Evolutionary conservation across 2,329 filamentous ascomycete genomes (phyloP), one percentile per base, ranked within the genome.

Genomic region (Chaetothyriales sp.): DNA sequence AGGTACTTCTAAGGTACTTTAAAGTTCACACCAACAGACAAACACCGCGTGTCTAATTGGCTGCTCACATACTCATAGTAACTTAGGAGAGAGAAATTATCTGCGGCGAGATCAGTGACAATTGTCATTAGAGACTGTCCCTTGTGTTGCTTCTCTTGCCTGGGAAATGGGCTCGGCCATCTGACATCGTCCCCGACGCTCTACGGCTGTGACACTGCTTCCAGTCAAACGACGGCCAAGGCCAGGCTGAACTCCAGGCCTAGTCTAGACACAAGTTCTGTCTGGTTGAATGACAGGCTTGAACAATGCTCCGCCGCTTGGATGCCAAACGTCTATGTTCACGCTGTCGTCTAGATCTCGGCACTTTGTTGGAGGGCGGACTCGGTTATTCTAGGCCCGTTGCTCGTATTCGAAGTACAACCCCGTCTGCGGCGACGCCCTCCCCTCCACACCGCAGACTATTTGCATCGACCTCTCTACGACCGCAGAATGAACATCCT

Each of bases 331-430:
- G 32, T 15, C 43, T 45, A 15, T 45, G 43, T 26, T 19, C 43
- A 45, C 19, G n/a, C 10, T 67, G 64, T 53, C 62, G 63, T 47
- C 56, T 60, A 18, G 64, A 64, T 43, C 59, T 68, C 0, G 59
- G 63, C 20, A 56, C 59, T 4, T 51, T 67, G 0, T 64, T 66
- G 44, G 61, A 66, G 51, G 52, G 63, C 48, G 63, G 65, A 10
- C 66, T 66, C 26, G 46, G 15, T 28, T 51, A 42, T 52, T 39
- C 32, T 15, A 39, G 32, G 10, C 32, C 32, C 10, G 32, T 15
- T 39, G 32, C 32, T 12, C 32, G 32, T 15, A 15, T 39, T 39
- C 32, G 32, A 39, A 15, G 3, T 2, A 39, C 15, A 39, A 10
- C 10, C 32, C 12, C 5, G 10, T 2, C 32, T 15, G 32, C 45